Base-by-base conservation (phyloP, 1,139 yeast genomes). In the Candida freyschussii region DNA sequence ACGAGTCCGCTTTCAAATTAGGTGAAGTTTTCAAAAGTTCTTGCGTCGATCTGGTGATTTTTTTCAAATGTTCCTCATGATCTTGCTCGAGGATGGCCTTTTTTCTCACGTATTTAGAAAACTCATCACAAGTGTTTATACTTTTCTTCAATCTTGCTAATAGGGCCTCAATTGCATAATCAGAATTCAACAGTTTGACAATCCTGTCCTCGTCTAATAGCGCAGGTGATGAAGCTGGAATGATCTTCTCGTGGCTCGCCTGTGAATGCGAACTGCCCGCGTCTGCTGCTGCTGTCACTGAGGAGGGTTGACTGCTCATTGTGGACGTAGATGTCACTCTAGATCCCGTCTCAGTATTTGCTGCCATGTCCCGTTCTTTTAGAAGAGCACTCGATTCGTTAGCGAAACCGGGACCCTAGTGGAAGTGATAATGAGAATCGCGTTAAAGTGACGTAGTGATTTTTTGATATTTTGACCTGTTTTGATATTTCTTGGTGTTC, bases 81-180 rank as follows among this genome's bases (percentile, higher is more conserved):
- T 83, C 94, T 45, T 79, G 84, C 58, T 87, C 96, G 37, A 80
- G 69, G 27, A 74, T 64, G 19, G 89, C 87, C 49, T 84, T 81
- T 56, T 81, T 84, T 55, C 82, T 82, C 40, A 89, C 65, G 55
- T 76, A 91, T 47, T 76, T 74, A 26, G 87, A 69, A 49, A 86
- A 78, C 54, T 91, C 97, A 48, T 86, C 95, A 40, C 94, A 82
- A 0, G 95, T 79, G 37, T 69, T 68, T 29, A 87, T 67, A 43
- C 89, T 77, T 53, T 81, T 89, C 58, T 91, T 91, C 40, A 89
- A 67, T 25, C 95, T 68, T 3, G 69, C 63, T 34, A 89, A 63
- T 21, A 91, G 65, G 0, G 86, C 67, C 41, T 82, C 91, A 31
- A 87, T 59, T 1, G 74, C 69, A 7, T 65, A 66, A 48, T 79